A percentile compares a stretch with the other conserved stretches of the same genome.
phyloP scores from a whole-genome alignment of 1,284 basidiomycete species.

The Sanghuangporus sanghuang region DNA sequence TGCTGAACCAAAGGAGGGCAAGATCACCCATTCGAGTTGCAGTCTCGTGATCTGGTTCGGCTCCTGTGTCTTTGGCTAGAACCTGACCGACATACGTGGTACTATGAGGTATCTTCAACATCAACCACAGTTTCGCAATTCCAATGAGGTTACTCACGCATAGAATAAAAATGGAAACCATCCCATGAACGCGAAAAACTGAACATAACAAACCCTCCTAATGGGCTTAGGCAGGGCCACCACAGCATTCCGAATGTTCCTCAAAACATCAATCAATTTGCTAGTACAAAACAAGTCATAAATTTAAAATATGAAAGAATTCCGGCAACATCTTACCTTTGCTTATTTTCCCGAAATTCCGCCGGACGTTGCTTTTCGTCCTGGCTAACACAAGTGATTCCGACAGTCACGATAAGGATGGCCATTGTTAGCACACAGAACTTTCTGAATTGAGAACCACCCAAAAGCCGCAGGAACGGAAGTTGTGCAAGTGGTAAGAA shows the following conservation, averaged over 20 bases:
- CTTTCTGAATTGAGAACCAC: slow-evolving; percentile 93
- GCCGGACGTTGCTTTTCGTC: slow-evolving; percentile 65
- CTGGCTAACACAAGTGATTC: slow-evolving; percentile 81
- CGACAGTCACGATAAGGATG: slow-evolving; percentile 77
- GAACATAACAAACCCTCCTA: slow-evolving; percentile 85
- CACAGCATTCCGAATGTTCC: slow-evolving; percentile 73
- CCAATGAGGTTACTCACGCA: slow-evolving; percentile 44
- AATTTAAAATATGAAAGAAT: background rate
- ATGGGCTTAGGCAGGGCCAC: slow-evolving; percentile 77
- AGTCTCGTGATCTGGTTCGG: slow-evolving; percentile 71
- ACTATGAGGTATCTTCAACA: slow-evolving; percentile 29
- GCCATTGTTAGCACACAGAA: slow-evolving; percentile 85
- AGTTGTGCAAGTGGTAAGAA: slow-evolving; percentile 80
- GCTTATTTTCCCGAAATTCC: slow-evolving; percentile 28
- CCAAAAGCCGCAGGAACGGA: slow-evolving; percentile 74
- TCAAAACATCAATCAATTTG: slow-evolving; percentile 58
- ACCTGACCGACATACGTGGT: slow-evolving; percentile 91
- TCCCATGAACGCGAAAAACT: slow-evolving; percentile 89
- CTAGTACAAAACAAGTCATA: slow-evolving; percentile 25
- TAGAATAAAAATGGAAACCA: slow-evolving; percentile 97
- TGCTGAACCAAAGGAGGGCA: slow-evolving; percentile 87
- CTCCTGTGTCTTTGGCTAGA: slow-evolving; percentile 72
- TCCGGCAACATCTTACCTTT: slow-evolving; percentile 39
- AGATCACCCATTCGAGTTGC: slow-evolving; percentile 86
- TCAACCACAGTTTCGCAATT: background rate